phyloP scores from a whole-genome alignment of 495 filamentous ascomycete genomes.

The Arthonia radiata region DNA sequence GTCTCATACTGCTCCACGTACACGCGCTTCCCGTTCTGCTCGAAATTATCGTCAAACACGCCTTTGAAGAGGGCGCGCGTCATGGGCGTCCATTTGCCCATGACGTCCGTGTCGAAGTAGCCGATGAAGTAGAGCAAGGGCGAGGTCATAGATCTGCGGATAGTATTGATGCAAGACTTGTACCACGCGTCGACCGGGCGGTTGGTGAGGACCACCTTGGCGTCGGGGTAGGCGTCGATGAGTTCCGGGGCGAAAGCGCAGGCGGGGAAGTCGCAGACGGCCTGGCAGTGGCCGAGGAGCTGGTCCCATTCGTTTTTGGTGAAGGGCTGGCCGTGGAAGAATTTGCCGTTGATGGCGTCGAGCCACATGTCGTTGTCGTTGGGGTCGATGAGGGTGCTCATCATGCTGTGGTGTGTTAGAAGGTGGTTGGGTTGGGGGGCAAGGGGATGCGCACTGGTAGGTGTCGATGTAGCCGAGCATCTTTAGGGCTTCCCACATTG shows the following conservation, averaged over 20 bases:
- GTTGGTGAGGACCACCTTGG: conserved; percentile 38
- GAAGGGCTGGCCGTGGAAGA: conserved; percentile 32
- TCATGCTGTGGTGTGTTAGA: conserved; percentile 29
- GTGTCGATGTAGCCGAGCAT: conserved; percentile 33
- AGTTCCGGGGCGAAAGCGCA: conserved; percentile 40
- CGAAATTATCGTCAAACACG: conserved; percentile 21
- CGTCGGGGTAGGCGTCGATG: conserved; percentile 43
- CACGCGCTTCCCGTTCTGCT: conserved; percentile 10
- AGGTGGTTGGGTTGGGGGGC: neutral
- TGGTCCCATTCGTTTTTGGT: conserved; percentile 40
- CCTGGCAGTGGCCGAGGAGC: conserved; percentile 38
- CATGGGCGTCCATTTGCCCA: conserved; percentile 34
- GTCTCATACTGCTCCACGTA: conserved; percentile 13
- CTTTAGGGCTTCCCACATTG: conserved; percentile 32
- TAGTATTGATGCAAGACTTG: conserved; percentile 19
- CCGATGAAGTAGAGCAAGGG: conserved; percentile 27
- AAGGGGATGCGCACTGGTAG: conserved; percentile 12
- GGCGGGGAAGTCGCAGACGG: conserved; percentile 41
- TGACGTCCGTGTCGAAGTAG: conserved; percentile 27
- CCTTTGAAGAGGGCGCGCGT: conserved; percentile 31
- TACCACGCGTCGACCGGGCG: conserved; percentile 37
- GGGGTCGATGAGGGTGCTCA: conserved; percentile 32
- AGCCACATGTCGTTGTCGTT: conserved; percentile 36
- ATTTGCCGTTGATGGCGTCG: conserved; percentile 40
- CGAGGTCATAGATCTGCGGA: conserved; percentile 28